These are phyloP conservation scores for Byssothecium circinans DNA, from an alignment of 2,329 filamentous ascomycete genomes.

Conservation along the genomic window DNA sequence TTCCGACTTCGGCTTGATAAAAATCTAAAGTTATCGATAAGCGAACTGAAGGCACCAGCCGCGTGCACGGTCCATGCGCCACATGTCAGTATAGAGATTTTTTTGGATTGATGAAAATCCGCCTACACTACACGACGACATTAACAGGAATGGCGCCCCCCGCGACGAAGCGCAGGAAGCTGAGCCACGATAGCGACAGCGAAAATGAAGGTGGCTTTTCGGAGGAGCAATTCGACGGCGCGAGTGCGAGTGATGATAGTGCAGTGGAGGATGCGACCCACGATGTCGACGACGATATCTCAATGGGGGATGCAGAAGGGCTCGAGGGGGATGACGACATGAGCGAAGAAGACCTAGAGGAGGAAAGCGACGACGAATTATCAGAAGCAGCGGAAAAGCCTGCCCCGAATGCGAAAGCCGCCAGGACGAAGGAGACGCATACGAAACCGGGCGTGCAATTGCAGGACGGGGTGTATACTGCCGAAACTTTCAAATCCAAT, in stretches of 20 bases:
- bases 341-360: conserved; percentile 15
- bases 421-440: conserved; percentile 14
- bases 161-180: conserved; percentile 51
- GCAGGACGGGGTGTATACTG: conserved; percentile 48
- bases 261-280: conserved; percentile 19
- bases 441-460: conserved; percentile 29
- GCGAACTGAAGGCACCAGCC: conserved; percentile 11
- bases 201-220: conserved; percentile 31
- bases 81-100: conserved; percentile 4
- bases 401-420: background rate
- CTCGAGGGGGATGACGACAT: conserved; percentile 10
- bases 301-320: conserved; percentile 16
- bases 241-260: conserved; percentile 8
- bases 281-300: conserved; percentile 16
- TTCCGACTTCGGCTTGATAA: conserved; percentile 36
- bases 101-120: background rate
- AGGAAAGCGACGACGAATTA: too few species aligned
- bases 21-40: conserved; percentile 42
- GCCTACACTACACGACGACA: background rate
- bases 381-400: conserved; percentile 6
- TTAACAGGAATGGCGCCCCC: conserved; percentile 35
- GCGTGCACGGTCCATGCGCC: conserved; percentile 17
- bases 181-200: conserved; percentile 44
- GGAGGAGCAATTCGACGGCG: conserved; percentile 20
- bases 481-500: conserved; percentile 65